Evolutionary conservation across 1,284 basidiomycete species (phyloP).

Genomic region (Pyrrhoderma lamaoense): DNA sequence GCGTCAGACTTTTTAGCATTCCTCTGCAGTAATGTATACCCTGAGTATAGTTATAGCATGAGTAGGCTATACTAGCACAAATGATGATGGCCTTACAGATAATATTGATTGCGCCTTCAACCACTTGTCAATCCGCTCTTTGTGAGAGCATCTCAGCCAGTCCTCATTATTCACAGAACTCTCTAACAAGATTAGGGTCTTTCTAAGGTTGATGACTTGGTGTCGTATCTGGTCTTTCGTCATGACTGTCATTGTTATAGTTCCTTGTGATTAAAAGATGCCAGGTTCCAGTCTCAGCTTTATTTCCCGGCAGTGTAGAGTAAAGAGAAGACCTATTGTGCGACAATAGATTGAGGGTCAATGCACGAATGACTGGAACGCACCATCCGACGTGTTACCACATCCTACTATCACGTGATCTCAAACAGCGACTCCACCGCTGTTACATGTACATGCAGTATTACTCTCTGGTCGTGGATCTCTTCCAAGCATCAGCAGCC

Average conservation of each 20-base stretch:
- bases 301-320: no score
- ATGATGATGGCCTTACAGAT: conserved; percentile 37
- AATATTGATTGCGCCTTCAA: conserved; percentile 48
- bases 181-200: conserved; percentile 56
- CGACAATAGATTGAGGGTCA: no score
- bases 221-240: conserved; percentile 40
- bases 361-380: neutral
- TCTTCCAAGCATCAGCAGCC: neutral
- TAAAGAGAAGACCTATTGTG: no score
- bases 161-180: conserved; percentile 42
- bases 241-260: conserved; percentile 7
- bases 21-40: conserved; percentile 47
- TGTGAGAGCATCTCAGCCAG: conserved; percentile 32
- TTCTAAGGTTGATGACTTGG: conserved; percentile 60
- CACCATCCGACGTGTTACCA: no score
- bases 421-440: no score
- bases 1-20: conserved; percentile 15
- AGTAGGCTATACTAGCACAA: neutral
- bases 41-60: conserved; percentile 30
- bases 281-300: no score
- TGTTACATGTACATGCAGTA: neutral
- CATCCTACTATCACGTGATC: no score
- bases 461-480: no score
- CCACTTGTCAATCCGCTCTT: conserved; percentile 30
- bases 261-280: no score